These are phyloP conservation scores for Metschnikowia arizonensis DNA, from an alignment of 805 yeast genomes.

Conservation along the genomic window DNA sequence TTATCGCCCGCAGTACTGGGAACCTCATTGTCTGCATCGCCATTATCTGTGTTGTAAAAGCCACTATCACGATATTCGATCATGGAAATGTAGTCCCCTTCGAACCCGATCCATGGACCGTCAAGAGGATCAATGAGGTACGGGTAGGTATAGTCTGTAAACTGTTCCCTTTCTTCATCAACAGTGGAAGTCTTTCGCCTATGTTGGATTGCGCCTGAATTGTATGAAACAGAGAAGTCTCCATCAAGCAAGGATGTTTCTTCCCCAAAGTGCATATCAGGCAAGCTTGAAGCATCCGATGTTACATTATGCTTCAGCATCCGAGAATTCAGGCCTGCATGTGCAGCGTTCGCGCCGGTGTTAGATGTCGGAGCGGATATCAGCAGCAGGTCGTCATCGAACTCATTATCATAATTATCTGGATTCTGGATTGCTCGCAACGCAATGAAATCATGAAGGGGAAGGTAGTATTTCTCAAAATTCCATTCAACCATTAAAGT, in stretches of 20 bases:
- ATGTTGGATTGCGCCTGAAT: slow-evolving; percentile 10
- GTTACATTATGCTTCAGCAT: not conserved
- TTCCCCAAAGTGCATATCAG: not conserved
- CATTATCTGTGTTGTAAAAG: not conserved
- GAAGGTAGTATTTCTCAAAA: slow-evolving; percentile 52
- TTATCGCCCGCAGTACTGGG: slow-evolving; percentile 3
- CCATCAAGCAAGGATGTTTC: slow-evolving; percentile 15
- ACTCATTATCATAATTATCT: slow-evolving; percentile 37
- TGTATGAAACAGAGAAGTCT: slow-evolving; percentile 14
- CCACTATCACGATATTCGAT: slow-evolving; percentile 30
- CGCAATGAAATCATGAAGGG: slow-evolving; percentile 53
- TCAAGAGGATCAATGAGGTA: slow-evolving; percentile 42
- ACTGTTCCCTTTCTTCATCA: slow-evolving; percentile 54
- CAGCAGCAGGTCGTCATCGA: slow-evolving; percentile 33
- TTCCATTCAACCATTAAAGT: slow-evolving; percentile 45
- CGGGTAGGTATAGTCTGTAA: slow-evolving; percentile 49
- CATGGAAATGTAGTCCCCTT: slow-evolving; percentile 46
- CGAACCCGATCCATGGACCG: slow-evolving; percentile 58
- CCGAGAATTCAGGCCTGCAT: not conserved
- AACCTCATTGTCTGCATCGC: not conserved
- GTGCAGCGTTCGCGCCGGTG: not conserved
- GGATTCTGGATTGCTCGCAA: slow-evolving; percentile 52
- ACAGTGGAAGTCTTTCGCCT: slow-evolving; percentile 46
- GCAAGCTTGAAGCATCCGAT: not conserved
- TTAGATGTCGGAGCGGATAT: slow-evolving; percentile 2